Evolutionary conservation across 2,329 filamentous ascomycete genomes (phyloP).

Genomic region (Diaporthe destruens): DNA sequence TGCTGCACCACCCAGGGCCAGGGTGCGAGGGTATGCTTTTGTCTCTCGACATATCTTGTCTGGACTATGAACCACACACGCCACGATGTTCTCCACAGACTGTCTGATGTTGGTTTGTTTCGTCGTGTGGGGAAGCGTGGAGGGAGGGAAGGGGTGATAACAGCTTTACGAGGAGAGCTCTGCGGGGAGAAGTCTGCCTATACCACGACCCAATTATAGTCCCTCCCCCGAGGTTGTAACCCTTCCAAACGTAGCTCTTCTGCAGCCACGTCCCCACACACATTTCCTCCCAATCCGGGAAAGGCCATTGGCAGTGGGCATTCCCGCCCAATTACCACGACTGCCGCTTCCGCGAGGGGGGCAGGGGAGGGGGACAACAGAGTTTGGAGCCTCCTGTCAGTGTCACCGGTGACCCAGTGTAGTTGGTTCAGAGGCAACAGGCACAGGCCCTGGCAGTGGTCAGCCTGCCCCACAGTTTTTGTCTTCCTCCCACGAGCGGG

Average conservation of each 20-base stretch:
- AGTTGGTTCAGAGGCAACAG: not conserved
- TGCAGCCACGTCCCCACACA: conserved; percentile 21
- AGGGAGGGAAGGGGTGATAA: conserved; percentile 15
- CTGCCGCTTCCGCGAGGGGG: conserved; percentile 14
- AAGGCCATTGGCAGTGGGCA: not conserved
- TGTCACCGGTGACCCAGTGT: conserved; percentile 18
- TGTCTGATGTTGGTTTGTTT: conserved; percentile 12
- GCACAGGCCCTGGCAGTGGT: not conserved
- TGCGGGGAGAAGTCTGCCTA: conserved; percentile 1
- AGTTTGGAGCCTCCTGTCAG: conserved; percentile 22
- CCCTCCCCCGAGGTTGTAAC: conserved; percentile 16
- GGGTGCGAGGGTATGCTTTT: not conserved
- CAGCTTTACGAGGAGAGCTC: not conserved
- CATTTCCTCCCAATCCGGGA: not conserved
- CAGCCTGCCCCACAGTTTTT: conserved; percentile 6
- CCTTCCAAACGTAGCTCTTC: conserved; percentile 19
- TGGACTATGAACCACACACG: not conserved
- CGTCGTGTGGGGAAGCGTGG: not conserved
- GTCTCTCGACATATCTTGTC: not conserved
- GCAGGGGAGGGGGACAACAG: not conserved
- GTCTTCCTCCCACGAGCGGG: conserved; percentile 2
- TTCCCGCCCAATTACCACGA: conserved; percentile 3
- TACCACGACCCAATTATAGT: conserved; percentile 2
- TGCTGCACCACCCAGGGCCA: not conserved
- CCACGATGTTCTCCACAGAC: not conserved